A percentile compares a stretch with the other conserved stretches of the same genome.
Conservation (phyloP, 768 basidiomycete genomes). For the Boletus fagicola region DNA sequence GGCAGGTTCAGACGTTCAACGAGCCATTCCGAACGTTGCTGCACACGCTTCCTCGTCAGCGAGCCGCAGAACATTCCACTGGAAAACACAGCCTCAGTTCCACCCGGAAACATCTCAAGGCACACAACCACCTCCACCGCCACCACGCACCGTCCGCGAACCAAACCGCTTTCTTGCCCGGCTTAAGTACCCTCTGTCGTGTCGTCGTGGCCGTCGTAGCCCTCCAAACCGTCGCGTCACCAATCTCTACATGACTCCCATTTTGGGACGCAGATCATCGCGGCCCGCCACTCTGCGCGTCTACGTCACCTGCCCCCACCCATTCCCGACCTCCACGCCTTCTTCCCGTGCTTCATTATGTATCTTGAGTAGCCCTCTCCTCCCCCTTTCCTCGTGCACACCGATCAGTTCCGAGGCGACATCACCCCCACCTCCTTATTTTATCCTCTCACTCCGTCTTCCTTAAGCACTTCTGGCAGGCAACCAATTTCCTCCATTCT, state of each 20-base stretch:
- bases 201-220: not conserved
- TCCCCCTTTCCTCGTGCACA: conserved; percentile 7
- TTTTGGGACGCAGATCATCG: conserved; percentile 27
- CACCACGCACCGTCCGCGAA: not conserved
- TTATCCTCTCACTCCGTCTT: not conserved
- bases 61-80: conserved; percentile 24
- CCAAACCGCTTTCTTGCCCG: not conserved
- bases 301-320: conserved; percentile 17
- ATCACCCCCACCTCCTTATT: not conserved
- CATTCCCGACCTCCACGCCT: conserved; percentile 15
- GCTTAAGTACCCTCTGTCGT: not conserved
- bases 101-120: conserved; percentile 12
- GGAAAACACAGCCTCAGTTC: conserved; percentile 32
- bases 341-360: conserved; percentile 18
- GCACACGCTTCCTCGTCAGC: not conserved
- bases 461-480: not conserved
- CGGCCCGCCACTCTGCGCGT: conserved; percentile 8
- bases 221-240: not conserved
- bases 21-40: too few species aligned
- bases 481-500: not conserved
- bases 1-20: not conserved
- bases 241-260: conserved; percentile 14
- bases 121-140: conserved; percentile 6
- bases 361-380: not conserved
- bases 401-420: conserved; percentile 4